Evolutionary conservation across 1,284 basidiomycete species (phyloP).

Genomic region (Meripilus lineatus): DNA sequence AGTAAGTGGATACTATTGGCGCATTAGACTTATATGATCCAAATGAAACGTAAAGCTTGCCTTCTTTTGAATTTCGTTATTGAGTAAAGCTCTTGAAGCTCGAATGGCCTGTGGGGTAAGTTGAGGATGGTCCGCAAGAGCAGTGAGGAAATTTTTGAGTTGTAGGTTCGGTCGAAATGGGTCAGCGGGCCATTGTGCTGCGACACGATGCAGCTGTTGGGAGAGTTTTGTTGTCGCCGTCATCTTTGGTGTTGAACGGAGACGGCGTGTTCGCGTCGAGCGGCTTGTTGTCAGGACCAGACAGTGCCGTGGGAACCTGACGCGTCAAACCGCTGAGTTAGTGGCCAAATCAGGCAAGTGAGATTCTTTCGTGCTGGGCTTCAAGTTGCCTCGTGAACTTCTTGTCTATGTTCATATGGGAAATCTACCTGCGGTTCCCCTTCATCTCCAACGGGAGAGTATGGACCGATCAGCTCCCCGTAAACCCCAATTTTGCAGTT

Average conservation of each 20-base stretch:
- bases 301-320: too few relatives aligned
- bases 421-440: too few relatives aligned
- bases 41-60: constrained; percentile 34
- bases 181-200: constrained; percentile 57
- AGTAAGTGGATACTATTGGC: constrained; percentile 55
- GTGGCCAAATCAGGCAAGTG: too few relatives aligned
- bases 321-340: too few relatives aligned
- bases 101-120: constrained; percentile 55
- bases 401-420: too few relatives aligned
- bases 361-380: too few relatives aligned
- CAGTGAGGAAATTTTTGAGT: constrained; percentile 56
- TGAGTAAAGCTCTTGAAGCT: constrained; percentile 47
- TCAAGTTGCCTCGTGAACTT: background rate
- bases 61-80: constrained; percentile 51
- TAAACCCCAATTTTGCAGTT: too few relatives aligned
- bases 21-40: constrained; percentile 1
- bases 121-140: constrained; percentile 62
- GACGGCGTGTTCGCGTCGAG: too few relatives aligned
- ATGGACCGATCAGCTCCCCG: too few relatives aligned
- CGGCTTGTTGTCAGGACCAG: too few relatives aligned
- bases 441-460: too few relatives aligned
- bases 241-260: too few relatives aligned
- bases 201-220: constrained; percentile 48
- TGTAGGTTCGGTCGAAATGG: constrained; percentile 73
- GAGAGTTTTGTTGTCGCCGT: constrained; percentile 36